Percentiles rank a stretch among this genome's conserved stretches.
Evolutionary conservation across 345 rosid species (phyloP).

Genomic region (Populus nigra): DNA sequence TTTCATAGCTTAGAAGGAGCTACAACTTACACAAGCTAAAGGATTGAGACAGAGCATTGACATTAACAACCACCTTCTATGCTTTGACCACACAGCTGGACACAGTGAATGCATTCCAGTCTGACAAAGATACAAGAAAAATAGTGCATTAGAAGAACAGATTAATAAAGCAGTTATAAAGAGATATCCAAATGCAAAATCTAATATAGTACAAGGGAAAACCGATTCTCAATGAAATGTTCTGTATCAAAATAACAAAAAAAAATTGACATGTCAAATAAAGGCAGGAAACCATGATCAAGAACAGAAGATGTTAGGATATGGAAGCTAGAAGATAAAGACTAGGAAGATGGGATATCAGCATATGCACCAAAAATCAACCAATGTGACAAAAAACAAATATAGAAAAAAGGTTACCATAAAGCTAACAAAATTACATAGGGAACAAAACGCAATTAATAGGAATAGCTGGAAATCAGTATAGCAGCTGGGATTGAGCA

Average conservation of each 20-base stretch:
- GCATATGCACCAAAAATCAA: background rate
- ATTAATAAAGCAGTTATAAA: constrained; percentile 8
- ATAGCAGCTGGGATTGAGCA: background rate
- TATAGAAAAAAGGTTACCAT: background rate
- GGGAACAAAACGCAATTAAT: background rate
- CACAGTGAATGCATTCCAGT: constrained; percentile 95
- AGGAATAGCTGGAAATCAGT: background rate
- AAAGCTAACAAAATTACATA: background rate
- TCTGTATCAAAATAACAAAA: background rate
- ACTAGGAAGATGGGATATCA: background rate
- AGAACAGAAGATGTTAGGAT: background rate
- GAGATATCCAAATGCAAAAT: constrained; percentile 1
- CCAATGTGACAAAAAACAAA: background rate
- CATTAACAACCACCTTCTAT: constrained; percentile 95
- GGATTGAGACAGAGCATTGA: constrained; percentile 96
- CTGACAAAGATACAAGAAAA: constrained; percentile 40
- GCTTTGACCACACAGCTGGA: constrained; percentile 98
- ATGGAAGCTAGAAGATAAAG: background rate
- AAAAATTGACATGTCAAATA: background rate
- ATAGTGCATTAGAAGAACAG: constrained; percentile 1
- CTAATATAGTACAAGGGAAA: background rate
- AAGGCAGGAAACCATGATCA: constrained; percentile 2
- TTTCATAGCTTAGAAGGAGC: constrained; percentile 4
- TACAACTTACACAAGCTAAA: constrained; percentile 72
- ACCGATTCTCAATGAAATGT: background rate